phyloP scores from a whole-genome alignment of 257 asterid genomes.

The Penstemon barbatus region DNA sequence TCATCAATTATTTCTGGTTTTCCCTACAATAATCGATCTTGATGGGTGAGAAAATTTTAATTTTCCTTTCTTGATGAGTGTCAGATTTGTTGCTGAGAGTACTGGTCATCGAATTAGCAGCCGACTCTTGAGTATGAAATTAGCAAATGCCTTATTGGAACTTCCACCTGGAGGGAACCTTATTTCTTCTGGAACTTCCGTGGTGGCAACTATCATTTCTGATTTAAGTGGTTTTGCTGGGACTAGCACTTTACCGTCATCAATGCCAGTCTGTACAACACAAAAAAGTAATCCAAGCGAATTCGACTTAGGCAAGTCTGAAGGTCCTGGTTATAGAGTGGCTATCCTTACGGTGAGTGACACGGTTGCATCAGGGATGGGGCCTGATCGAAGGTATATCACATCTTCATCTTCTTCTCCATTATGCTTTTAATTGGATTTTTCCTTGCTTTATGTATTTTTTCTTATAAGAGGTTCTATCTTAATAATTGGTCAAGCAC shows the following conservation, averaged over 20 bases:
- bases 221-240: constrained; percentile 54
- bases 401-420: constrained; percentile 7
- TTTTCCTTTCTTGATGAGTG: constrained; percentile 23
- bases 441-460: constrained; percentile 10
- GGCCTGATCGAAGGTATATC: constrained; percentile 85
- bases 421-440: constrained; percentile 16
- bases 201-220: constrained; percentile 66
- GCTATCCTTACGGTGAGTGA: constrained; percentile 92
- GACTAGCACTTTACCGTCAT: constrained; percentile 33
- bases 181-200: constrained; percentile 66
- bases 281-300: constrained; percentile 33
- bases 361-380: constrained; percentile 76
- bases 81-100: constrained; percentile 91
- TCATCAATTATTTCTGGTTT: constrained; percentile 17
- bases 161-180: constrained; percentile 67
- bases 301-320: constrained; percentile 30
- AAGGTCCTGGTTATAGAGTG: constrained; percentile 54
- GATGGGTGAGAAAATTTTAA: constrained; percentile 13
- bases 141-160: constrained; percentile 86
- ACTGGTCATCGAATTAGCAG: constrained; percentile 91
- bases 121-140: constrained; percentile 89
- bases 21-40: constrained; percentile 18
- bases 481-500: background rate
- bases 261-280: constrained; percentile 27
- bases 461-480: constrained; percentile 3